A percentile compares a stretch with the other conserved stretches of the same genome.
These are phyloP conservation scores for Porcisia deanei DNA, from an alignment of 208 protist genomes.

Conservation along the genomic window DNA sequence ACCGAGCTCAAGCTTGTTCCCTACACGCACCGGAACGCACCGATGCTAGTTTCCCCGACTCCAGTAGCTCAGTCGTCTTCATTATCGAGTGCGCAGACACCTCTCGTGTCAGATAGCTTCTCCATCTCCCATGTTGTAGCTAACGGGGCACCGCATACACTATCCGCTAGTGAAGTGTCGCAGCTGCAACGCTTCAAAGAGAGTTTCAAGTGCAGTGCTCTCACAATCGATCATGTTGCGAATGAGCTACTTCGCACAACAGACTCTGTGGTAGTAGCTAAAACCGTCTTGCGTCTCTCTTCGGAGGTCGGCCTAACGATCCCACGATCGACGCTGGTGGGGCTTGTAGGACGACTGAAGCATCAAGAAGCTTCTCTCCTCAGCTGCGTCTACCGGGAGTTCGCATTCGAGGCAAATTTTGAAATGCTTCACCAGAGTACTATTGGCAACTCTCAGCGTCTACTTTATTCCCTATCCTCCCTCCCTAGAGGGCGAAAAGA, in stretches of 20 bases:
- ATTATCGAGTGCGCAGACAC: not conserved
- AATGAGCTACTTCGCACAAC: slow-evolving; percentile 29
- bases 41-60: not conserved
- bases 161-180: not conserved
- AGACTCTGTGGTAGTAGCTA: slow-evolving; percentile 21
- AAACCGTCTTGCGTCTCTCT: slow-evolving; percentile 14
- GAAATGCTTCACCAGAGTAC: not conserved
- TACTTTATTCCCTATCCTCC: not conserved
- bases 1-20: slow-evolving; percentile 44
- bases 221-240: slow-evolving; percentile 8
- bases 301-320: slow-evolving; percentile 22
- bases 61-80: not conserved
- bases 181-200: slow-evolving; percentile 16
- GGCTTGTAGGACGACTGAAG: slow-evolving; percentile 2
- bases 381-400: not conserved
- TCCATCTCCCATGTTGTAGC: slow-evolving; percentile 14
- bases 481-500: slow-evolving; percentile 7
- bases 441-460: not conserved
- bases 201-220: not conserved
- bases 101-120: not conserved
- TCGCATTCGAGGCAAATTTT: slow-evolving; percentile 21
- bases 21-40: slow-evolving; percentile 11
- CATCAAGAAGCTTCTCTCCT: not conserved
- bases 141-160: not conserved
- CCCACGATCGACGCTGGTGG: slow-evolving; percentile 19